These are phyloP conservation scores for Bruguiera parviflora DNA, from an alignment of 345 rosid genomes.

Conservation along the genomic window DNA sequence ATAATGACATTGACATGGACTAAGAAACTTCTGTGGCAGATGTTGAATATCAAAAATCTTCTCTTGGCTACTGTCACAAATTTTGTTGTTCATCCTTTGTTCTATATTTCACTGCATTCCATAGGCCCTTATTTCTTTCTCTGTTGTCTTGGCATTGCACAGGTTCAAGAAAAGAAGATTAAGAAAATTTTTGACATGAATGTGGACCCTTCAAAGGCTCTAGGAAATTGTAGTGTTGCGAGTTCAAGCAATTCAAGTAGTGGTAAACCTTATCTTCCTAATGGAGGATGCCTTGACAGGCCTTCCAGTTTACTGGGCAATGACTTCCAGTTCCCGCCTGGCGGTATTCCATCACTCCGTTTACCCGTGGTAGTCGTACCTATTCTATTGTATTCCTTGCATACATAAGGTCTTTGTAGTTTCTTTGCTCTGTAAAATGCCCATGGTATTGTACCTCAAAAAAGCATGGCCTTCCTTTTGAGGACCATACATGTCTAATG, in stretches of 20 bases:
- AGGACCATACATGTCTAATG: background rate
- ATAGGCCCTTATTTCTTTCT: conserved; percentile 1
- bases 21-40: too few species aligned
- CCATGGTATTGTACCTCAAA: background rate
- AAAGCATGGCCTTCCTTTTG: background rate
- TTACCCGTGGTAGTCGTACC: conserved; percentile 90
- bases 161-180: conserved; percentile 96
- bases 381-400: conserved; percentile 11
- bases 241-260: conserved; percentile 42
- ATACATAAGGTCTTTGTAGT: background rate
- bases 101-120: background rate
- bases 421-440: background rate
- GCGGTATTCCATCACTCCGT: conserved; percentile 63
- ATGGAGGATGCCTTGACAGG: conserved; percentile 54
- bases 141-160: conserved; percentile 18
- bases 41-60: too few species aligned
- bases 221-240: conserved; percentile 43
- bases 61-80: too few species aligned
- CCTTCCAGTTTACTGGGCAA: conserved; percentile 30
- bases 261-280: conserved; percentile 37
- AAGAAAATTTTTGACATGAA: conserved; percentile 81
- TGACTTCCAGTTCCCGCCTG: conserved; percentile 56
- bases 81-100: background rate
- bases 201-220: conserved; percentile 48
- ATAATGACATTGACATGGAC: too few species aligned